Conservation (phyloP, 2,329 filamentous ascomycete genomes). For the Colletotrichum trifolii region DNA sequence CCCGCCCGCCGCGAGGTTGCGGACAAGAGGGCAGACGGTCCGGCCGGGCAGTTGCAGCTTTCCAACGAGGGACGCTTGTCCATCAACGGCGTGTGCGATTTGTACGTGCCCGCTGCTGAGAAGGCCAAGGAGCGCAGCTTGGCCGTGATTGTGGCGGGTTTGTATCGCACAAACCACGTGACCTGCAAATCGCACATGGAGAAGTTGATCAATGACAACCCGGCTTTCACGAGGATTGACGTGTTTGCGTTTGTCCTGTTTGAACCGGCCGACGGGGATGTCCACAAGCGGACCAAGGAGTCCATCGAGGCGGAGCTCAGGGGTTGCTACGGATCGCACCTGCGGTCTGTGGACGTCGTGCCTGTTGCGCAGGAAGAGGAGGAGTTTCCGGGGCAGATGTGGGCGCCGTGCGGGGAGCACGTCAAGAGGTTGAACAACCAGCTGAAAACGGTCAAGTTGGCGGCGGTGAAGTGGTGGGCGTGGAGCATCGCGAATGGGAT, state of each 20-base stretch:
- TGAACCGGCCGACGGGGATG: constrained; percentile 21
- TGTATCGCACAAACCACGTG: constrained; percentile 30
- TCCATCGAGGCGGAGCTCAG: constrained; percentile 26
- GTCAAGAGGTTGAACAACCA: constrained; percentile 33
- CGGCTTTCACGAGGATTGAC: constrained; percentile 30
- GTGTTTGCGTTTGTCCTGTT: constrained; percentile 35
- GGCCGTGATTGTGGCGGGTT: constrained; percentile 34
- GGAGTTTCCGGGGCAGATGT: constrained; percentile 30
- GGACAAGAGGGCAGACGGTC: not conserved
- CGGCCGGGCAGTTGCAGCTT: constrained; percentile 27
- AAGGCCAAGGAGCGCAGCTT: constrained; percentile 31
- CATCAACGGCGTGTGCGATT: constrained; percentile 32
- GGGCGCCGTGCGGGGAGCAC: constrained; percentile 20
- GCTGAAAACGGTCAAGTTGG: constrained; percentile 22
- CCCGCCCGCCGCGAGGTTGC: not conserved
- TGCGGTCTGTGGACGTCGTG: constrained; percentile 20
- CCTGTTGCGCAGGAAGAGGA: constrained; percentile 9
- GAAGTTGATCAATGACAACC: constrained; percentile 11
- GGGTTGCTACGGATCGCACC: constrained; percentile 32
- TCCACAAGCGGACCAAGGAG: constrained; percentile 9
- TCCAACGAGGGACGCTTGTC: constrained; percentile 30
- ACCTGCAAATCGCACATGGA: constrained; percentile 31
- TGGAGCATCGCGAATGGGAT: constrained; percentile 32
- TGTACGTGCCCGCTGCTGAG: constrained; percentile 25
- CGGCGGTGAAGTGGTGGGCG: constrained; percentile 32